Evolutionary conservation across 2,329 filamentous ascomycete species (phyloP), one percentile per base, ranked within the genome.

Genomic region (Cadophora gregata): DNA sequence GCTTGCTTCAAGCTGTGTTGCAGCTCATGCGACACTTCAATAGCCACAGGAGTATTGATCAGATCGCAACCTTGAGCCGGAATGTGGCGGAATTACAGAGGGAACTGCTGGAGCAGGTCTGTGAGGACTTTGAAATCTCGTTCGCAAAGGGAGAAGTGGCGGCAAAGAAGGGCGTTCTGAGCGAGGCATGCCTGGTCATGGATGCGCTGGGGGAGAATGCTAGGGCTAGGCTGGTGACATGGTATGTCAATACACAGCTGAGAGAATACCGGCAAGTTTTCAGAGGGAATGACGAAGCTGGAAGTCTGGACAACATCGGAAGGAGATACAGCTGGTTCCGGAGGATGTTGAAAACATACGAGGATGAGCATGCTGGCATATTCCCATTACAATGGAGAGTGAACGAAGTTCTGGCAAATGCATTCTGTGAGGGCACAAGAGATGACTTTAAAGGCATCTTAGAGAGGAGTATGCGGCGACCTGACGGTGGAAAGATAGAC

Each of bases 1-100:
- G 96, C 74, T 84, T 99, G 67, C 83, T 99, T 65, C 93, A 97
- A 81, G 96, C 96, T 10, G 96, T 99, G 36, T 87, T 99, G 66
- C 96, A 99, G 85, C 88, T 99, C 55, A 97, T 98, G 92, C 92
- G 92, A 72, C 94, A 99, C 80, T 99, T 99, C 85, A 97, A 97
- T 81, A 96, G 93, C 79, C 99, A 98, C 79, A 86, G 96, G 67
- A 97, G 93, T 74, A 98, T 99, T 73, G 95, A 98, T 77, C 96
- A 99, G 84, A 98, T 99, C 77, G 96, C 96, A 31, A 92, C 92
- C 0, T 84, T 99, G 70, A 97, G 93, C 77, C 89, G 93, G 61
- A 97, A 96, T 74, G 96, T 99, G 42, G 91, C 93, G 6, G 96
- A 98, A 74, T 84, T 99, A 70, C 96, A 99, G 81, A 85, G 94